Conservation (phyloP, 768 basidiomycete genomes). For the Mycena latifolia region DNA sequence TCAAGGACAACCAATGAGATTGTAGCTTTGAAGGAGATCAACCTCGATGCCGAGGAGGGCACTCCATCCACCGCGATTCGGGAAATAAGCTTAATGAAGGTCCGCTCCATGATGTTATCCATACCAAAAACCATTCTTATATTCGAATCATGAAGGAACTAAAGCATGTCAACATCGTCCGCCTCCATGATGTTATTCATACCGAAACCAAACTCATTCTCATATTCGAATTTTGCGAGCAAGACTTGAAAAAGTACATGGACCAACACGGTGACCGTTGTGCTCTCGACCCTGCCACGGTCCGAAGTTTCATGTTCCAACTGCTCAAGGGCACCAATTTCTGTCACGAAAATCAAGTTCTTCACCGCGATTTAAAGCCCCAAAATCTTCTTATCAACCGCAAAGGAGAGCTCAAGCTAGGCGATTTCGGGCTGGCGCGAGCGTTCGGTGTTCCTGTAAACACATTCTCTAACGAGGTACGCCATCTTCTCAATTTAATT, state of each 20-base stretch:
- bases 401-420: conserved; percentile 96
- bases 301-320: conserved; percentile 98
- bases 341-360: conserved; percentile 98
- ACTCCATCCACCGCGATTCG: conserved; percentile 99
- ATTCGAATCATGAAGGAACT: conserved; percentile 99
- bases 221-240: conserved; percentile 98
- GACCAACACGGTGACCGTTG: conserved; percentile 97
- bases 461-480: conserved; percentile 95
- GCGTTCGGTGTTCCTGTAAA: conserved; percentile 99
- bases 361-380: conserved; percentile 98
- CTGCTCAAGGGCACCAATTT: conserved; percentile 97
- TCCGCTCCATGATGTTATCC: conserved; percentile 99
- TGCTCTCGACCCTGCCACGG: conserved; percentile 89
- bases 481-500: not conserved
- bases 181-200: conserved; percentile 98
- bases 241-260: conserved; percentile 99
- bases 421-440: conserved; percentile 97
- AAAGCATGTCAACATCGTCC: conserved; percentile 98
- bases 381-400: conserved; percentile 98
- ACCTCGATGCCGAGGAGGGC: conserved; percentile 98
- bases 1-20: conserved; percentile 98
- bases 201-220: conserved; percentile 98
- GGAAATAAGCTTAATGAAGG: conserved; percentile 99
- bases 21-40: conserved; percentile 98
- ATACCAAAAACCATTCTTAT: conserved; percentile 97